Base-by-base conservation (phyloP, 2,329 filamentous ascomycete species). In the Claviceps sp. region DNA sequence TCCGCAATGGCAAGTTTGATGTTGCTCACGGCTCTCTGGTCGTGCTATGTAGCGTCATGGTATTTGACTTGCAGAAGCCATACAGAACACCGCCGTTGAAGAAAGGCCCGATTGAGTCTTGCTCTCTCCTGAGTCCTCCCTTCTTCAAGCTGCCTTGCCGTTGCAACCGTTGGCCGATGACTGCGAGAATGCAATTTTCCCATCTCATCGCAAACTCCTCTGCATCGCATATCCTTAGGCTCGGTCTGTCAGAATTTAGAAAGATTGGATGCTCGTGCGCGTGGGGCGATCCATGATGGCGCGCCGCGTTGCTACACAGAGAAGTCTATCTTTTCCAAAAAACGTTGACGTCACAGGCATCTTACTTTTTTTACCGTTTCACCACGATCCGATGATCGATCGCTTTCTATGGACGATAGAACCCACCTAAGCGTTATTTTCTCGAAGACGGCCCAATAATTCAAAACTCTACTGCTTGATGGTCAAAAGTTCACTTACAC, bases 311-410 rank as follows among this genome's bases (percentile, higher is more conserved):
- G 14, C 42, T 36, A 24, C 30, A 34, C 30, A 34, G 30, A 34
- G 9, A 11, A 34, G 30, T 9, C 24, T 11, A 11, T 1, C 9
- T 34, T 34, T 34, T 34, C 9, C 9, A 16, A 45, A 30, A 30
- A 30, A 37, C 26, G 44, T 50, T 53, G 52, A 53, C 52, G 52
- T 53, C 52, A 53, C 43, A 37, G 26, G 47, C 5, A 43, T 16
- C 16, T 41, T n/a, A 13, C 36, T 47, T 47, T 36, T 40, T 37
- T 26, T n/a, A 13, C 4, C 9, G 26, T 8, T 42, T 44, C 36
- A 49, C 49, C 36, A 49, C 51, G 40, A 52, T 50, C 26, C 13
- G 14, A 18, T 22, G 14, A 24, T 41, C 42, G 9, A 24, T 37
- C 9, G 14, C 4, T 16, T 37, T 7, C 30, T 47, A 36, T 22